Evolutionary conservation across 495 filamentous ascomycete genomes (phyloP).

Genomic region (Paragyromitra xinjiangensis): DNA sequence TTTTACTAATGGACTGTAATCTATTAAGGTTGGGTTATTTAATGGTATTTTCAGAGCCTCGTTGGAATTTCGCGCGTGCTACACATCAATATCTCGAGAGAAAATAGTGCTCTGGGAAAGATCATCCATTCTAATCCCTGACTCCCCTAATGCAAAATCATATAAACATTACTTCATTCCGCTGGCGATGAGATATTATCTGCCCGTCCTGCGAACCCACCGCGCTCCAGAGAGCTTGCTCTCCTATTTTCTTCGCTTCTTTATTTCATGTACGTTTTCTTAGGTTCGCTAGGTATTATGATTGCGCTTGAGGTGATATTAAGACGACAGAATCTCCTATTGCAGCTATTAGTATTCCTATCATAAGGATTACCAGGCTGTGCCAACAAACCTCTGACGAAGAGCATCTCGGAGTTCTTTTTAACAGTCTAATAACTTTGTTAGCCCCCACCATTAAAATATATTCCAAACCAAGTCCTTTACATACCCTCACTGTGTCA

Average conservation of each 20-base stretch:
- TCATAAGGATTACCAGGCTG: background rate
- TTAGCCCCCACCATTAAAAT: conserved; percentile 55
- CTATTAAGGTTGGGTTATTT: background rate
- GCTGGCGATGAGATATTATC: conserved; percentile 13
- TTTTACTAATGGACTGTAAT: background rate
- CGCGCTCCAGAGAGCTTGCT: background rate
- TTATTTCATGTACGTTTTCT: background rate
- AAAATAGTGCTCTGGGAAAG: conserved; percentile 10
- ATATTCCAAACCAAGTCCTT: conserved; percentile 36
- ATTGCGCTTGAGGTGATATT: conserved; percentile 79
- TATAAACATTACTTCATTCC: conserved; percentile 36
- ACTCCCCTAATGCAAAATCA: conserved; percentile 2
- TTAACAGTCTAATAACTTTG: conserved; percentile 74
- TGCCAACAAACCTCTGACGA: conserved; percentile 80
- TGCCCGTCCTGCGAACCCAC: conserved; percentile 7
- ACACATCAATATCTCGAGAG: conserved; percentile 13
- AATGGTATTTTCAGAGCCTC: conserved; percentile 4
- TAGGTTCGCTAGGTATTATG: conserved; percentile 31
- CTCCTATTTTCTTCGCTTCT: background rate
- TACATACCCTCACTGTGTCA: conserved; percentile 71
- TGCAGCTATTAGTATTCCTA: conserved; percentile 56
- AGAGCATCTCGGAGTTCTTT: conserved; percentile 99
- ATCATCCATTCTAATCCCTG: background rate
- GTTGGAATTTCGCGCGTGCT: conserved; percentile 38
- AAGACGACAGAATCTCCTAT: conserved; percentile 94